Evolutionary conservation across 1,284 basidiomycete genomes (phyloP).

Genomic region (Trichosporon ovoides): DNA sequence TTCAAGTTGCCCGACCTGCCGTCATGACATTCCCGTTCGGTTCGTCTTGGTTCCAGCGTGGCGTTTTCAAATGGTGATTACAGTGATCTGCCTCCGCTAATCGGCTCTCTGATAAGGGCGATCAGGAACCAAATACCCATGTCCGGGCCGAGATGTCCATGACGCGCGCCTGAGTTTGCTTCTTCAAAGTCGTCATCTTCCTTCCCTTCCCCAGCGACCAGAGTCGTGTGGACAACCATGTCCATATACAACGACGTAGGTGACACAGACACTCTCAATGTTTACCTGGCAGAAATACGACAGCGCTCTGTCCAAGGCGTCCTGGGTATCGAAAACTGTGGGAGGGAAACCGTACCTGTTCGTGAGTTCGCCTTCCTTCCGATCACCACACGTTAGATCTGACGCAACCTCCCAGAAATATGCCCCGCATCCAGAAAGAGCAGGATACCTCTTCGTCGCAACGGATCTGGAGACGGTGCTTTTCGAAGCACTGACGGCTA

Average conservation of each 20-base stretch:
- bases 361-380: too few relatives aligned
- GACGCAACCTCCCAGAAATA: too few relatives aligned
- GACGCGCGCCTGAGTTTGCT: background rate
- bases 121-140: constrained; percentile 12
- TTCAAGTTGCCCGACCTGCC: background rate
- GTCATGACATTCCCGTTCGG: background rate
- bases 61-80: background rate
- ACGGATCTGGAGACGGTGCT: constrained; percentile 29
- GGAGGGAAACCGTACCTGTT: constrained; percentile 22
- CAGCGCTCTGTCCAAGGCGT: constrained; percentile 22
- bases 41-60: background rate
- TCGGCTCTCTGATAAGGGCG: background rate
- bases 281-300: constrained; percentile 18
- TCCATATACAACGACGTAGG: constrained; percentile 15
- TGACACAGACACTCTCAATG: too few relatives aligned
- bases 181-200: too few relatives aligned
- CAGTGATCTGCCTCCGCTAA: background rate
- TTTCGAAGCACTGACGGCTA: constrained; percentile 28
- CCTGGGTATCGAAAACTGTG: constrained; percentile 30
- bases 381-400: too few relatives aligned
- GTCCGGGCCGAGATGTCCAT: background rate
- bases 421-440: constrained; percentile 26
- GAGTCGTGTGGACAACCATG: constrained; percentile 8
- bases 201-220: background rate
- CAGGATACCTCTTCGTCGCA: constrained; percentile 34